Conservation (phyloP, 495 filamentous ascomycete genomes). For the Neurospora sp. region DNA sequence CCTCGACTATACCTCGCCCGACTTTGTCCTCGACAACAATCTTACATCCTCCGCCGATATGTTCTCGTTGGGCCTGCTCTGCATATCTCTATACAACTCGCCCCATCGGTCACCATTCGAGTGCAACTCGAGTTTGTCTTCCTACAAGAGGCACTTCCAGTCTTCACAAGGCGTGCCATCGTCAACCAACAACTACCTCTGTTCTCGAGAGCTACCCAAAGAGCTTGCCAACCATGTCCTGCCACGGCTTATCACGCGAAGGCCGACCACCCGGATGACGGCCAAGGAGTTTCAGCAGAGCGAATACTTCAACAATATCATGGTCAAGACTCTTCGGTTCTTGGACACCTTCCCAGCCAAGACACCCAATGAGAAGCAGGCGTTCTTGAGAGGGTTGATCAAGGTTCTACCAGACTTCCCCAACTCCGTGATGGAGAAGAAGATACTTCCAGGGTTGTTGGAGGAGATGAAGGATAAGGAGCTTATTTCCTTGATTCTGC, state of each 20-base stretch:
- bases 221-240: constrained; percentile 66
- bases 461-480: constrained; percentile 91
- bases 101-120: constrained; percentile 82
- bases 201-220: constrained; percentile 64
- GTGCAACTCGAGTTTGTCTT: constrained; percentile 61
- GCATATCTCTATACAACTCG: constrained; percentile 83
- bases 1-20: constrained; percentile 86
- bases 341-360: constrained; percentile 84
- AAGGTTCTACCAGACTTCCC: constrained; percentile 85
- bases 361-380: constrained; percentile 77
- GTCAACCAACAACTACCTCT: constrained; percentile 72
- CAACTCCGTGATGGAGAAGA: constrained; percentile 85
- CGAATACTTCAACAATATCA: constrained; percentile 89
- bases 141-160: constrained; percentile 72
- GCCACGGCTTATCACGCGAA: constrained; percentile 71
- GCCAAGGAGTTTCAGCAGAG: constrained; percentile 90
- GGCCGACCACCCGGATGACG: constrained; percentile 75
- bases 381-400: constrained; percentile 82
- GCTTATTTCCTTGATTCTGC: constrained; percentile 68
- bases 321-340: constrained; percentile 92
- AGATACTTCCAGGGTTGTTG: constrained; percentile 74
- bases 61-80: constrained; percentile 84
- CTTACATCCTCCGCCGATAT: constrained; percentile 74
- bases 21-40: constrained; percentile 83
- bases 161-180: constrained; percentile 68